Conservation (phyloP, 345 rosid species). For the Euphorbia lathyris region DNA sequence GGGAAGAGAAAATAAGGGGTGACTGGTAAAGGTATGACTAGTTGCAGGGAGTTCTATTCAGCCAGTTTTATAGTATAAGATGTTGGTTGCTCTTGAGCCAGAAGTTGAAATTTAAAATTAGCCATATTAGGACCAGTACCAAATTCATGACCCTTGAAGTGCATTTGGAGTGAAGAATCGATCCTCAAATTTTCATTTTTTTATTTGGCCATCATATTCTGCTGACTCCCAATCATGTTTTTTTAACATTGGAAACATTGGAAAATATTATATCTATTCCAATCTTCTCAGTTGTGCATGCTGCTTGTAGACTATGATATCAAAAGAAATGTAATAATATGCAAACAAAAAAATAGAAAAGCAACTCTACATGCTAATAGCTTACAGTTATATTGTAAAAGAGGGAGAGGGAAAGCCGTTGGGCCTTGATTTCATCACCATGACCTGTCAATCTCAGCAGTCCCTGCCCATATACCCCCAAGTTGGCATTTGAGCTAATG, state of each 20-base stretch:
- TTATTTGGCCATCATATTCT: not conserved
- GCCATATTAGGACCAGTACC: not conserved
- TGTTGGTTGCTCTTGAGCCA: not conserved
- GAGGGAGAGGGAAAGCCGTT: slow-evolving; percentile 85
- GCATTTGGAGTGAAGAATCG: not conserved
- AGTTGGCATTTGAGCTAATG: slow-evolving; percentile 78
- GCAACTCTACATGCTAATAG: slow-evolving; percentile 12
- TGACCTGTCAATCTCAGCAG: slow-evolving; percentile 67
- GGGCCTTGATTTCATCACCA: slow-evolving; percentile 93
- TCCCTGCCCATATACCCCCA: slow-evolving; percentile 96
- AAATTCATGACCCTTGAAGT: not conserved
- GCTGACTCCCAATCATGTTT: not conserved
- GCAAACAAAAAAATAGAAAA: slow-evolving; percentile 10
- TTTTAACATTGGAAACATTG: too few relatives aligned
- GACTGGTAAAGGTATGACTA: not conserved
- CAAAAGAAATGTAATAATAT: slow-evolving; percentile 2
- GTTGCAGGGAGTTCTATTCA: not conserved
- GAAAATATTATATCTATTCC: too few relatives aligned
- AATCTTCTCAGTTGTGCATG: too few relatives aligned
- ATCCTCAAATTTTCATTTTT: not conserved
- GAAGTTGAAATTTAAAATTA: not conserved
- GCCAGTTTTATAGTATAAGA: not conserved
- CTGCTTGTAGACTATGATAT: too few relatives aligned
- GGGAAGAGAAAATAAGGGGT: not conserved
- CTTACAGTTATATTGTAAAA: slow-evolving; percentile 96